phyloP scores from a whole-genome alignment of 2,329 filamentous ascomycete species.

The Venturia oleaginea region DNA sequence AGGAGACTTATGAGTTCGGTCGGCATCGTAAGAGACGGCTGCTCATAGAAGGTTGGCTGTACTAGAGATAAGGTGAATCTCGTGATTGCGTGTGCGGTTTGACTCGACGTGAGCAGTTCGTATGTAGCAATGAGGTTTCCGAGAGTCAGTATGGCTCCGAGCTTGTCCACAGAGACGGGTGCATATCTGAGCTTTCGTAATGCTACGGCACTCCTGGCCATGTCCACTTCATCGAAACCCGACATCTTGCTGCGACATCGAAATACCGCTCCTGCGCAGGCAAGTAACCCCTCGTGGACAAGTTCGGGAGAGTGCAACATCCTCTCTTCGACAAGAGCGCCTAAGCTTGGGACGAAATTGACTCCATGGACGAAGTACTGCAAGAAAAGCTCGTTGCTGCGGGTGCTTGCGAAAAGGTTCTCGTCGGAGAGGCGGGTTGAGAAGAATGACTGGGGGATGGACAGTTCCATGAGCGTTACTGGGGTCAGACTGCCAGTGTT shows the following conservation, averaged over 20 bases:
- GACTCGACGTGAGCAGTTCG: conserved; percentile 3
- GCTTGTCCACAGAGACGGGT: background rate
- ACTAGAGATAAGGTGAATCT: conserved; percentile 7
- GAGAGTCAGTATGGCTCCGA: background rate
- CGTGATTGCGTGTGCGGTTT: conserved; percentile 6
- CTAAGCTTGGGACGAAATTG: conserved; percentile 4
- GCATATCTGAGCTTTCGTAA: conserved; percentile 5
- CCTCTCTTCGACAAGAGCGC: background rate
- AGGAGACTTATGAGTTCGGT: conserved; percentile 17
- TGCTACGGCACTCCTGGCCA: conserved; percentile 1
- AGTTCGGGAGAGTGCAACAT: background rate
- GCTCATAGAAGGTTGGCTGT: background rate
- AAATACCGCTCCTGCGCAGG: conserved; percentile 1
- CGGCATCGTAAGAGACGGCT: background rate
- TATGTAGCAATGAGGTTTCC: background rate
- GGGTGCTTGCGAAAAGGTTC: background rate
- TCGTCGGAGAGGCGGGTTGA: conserved; percentile 6
- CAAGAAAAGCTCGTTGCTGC: background rate
- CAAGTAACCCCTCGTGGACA: background rate
- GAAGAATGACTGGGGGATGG: background rate
- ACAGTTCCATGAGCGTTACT: background rate
- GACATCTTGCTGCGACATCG: background rate
- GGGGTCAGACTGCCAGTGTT: background rate
- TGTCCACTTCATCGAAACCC: conserved; percentile 1
- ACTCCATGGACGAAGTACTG: conserved; percentile 5